These are phyloP conservation scores for Paradendryphiella salina DNA, from an alignment of 2,329 filamentous ascomycete species.

Conservation along the genomic window DNA sequence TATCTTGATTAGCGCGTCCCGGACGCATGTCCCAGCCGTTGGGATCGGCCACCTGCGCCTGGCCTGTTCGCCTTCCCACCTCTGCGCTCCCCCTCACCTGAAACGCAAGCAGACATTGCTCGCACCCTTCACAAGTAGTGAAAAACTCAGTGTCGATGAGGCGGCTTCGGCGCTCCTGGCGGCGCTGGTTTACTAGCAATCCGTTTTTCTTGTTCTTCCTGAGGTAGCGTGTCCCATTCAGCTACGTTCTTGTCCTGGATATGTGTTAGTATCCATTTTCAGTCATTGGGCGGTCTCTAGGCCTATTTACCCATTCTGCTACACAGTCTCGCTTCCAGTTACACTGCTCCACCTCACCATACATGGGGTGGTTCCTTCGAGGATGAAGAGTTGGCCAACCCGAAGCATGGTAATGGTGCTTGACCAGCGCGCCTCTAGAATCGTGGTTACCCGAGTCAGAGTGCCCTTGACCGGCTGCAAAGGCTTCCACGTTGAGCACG, in stretches of 20 bases:
- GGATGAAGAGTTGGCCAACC: constrained; percentile 70
- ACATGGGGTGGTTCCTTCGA: constrained; percentile 68
- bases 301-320: constrained; percentile 55
- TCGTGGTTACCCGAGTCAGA: constrained; percentile 73
- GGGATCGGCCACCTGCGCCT: background rate
- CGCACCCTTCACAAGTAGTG: background rate
- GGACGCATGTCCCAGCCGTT: background rate
- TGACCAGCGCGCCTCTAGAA: constrained; percentile 66
- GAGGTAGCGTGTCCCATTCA: constrained; percentile 61
- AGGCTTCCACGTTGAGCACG: constrained; percentile 71
- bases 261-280: constrained; percentile 9
- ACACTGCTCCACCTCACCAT: constrained; percentile 70
- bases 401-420: constrained; percentile 75
- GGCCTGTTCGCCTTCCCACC: background rate
- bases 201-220: constrained; percentile 62
- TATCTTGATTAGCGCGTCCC: background rate
- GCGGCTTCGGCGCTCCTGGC: background rate
- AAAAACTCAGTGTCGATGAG: background rate
- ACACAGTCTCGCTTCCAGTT: constrained; percentile 71
- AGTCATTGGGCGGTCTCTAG: background rate
- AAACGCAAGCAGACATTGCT: background rate
- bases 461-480: constrained; percentile 73
- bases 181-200: constrained; percentile 44
- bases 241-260: constrained; percentile 61
- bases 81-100: background rate